Evolutionary conservation across 129 eudicot genomes (phyloP).

Genomic region (Smallanthus sonchifolius): DNA sequence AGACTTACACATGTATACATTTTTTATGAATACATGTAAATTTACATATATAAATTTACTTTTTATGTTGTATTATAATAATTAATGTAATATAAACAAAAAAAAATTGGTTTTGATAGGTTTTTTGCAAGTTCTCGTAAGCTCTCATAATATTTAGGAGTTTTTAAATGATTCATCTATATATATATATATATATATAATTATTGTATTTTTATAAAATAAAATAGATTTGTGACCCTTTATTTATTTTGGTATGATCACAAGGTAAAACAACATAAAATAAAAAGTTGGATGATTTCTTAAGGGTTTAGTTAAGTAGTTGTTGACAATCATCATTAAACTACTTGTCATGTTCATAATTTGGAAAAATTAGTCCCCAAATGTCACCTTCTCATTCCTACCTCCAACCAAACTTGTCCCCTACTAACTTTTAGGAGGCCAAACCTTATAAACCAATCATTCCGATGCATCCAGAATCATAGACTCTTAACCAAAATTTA

Average conservation of each 20-base stretch:
- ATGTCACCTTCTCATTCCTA: slow-evolving; percentile 16
- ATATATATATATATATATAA: background rate
- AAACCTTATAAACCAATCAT: slow-evolving; percentile 25
- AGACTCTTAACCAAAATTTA: background rate
- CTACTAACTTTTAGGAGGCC: slow-evolving; percentile 22
- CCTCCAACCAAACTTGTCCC: slow-evolving; percentile 20
- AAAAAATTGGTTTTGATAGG: too few relatives aligned
- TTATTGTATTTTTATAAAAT: background rate
- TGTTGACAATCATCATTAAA: slow-evolving; percentile 34
- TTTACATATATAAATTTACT: too few relatives aligned
- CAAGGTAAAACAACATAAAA: background rate
- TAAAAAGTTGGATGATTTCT: slow-evolving; percentile 18
- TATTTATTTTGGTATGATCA: slow-evolving; percentile 2
- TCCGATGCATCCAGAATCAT: slow-evolving; percentile 9
- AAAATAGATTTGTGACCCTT: background rate
- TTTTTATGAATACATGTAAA: too few relatives aligned
- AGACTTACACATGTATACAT: too few relatives aligned
- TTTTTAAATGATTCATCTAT: background rate
- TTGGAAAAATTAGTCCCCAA: slow-evolving; percentile 15
- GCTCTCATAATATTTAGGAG: too few relatives aligned
- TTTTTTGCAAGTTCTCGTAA: too few relatives aligned
- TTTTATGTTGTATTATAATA: too few relatives aligned
- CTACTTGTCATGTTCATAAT: slow-evolving; percentile 21
- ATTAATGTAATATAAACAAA: too few relatives aligned
- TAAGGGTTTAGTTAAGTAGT: slow-evolving; percentile 30